These are phyloP conservation scores for Ceratocystis ficicola DNA, from an alignment of 2,329 filamentous ascomycete genomes.

Conservation along the genomic window DNA sequence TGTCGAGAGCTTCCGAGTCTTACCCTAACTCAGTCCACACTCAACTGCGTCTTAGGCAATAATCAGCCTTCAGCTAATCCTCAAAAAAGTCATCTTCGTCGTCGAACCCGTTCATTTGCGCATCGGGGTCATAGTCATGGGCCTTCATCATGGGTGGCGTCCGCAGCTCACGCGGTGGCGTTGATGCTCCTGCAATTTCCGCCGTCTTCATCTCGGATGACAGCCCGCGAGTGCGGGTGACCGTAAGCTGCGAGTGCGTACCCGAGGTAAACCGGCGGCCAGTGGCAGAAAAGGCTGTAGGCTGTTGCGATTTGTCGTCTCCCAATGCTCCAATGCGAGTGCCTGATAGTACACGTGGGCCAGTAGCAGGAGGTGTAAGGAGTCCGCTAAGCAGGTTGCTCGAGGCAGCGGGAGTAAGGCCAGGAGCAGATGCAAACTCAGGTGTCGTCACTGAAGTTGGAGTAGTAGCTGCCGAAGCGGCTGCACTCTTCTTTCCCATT, in stretches of 20 bases:
- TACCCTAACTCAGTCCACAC: no score
- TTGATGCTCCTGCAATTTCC: constrained; percentile 21
- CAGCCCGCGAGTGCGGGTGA: constrained; percentile 18
- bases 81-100: constrained; percentile 49
- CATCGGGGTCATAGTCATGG: constrained; percentile 49
- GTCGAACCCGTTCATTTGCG: constrained; percentile 46
- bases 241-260: constrained; percentile 25
- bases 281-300: constrained; percentile 49
- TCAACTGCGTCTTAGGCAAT: no score
- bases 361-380: constrained; percentile 77
- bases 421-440: not conserved
- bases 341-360: constrained; percentile 37
- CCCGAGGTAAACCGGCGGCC: constrained; percentile 42
- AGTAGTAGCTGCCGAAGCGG: not conserved
- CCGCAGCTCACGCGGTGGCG: constrained; percentile 33
- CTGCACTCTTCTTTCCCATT: not conserved
- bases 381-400: constrained; percentile 61
- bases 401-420: constrained; percentile 27
- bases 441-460: constrained; percentile 27
- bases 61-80: constrained; percentile 28
- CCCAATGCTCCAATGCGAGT: constrained; percentile 5
- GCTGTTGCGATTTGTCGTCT: constrained; percentile 33
- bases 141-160: constrained; percentile 52
- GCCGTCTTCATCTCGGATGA: not conserved
- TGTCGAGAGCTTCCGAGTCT: no score